A percentile compares a stretch with the other conserved stretches of the same genome.
Conservation (phyloP, 176 grass and related monocot species). For the Secale cereale region DNA sequence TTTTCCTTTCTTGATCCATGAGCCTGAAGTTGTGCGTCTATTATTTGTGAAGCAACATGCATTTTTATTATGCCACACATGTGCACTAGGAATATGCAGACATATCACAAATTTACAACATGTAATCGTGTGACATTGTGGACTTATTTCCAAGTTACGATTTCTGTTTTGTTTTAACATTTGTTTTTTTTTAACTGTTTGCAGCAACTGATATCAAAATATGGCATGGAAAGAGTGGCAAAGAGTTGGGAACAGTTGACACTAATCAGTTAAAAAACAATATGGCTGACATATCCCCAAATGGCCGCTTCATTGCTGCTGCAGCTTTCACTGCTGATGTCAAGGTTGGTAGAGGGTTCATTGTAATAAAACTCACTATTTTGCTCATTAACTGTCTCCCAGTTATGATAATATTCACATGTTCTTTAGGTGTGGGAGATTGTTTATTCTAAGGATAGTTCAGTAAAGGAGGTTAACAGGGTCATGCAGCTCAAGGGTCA, state of each 20-base stretch:
- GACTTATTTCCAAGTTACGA: neutral
- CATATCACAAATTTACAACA: neutral
- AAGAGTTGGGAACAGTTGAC: conserved; percentile 81
- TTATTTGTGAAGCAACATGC: neutral
- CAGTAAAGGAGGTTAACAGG: conserved; percentile 83
- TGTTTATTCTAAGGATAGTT: conserved; percentile 89
- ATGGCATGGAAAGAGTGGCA: conserved; percentile 96
- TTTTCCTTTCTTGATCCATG: no score
- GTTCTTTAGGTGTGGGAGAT: conserved; percentile 89
- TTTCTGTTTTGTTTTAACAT: neutral
- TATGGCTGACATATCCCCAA: conserved; percentile 91
- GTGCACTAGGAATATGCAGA: neutral
- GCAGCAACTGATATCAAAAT: conserved; percentile 93
- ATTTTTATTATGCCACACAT: neutral
- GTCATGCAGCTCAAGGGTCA: conserved; percentile 98
- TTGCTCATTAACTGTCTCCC: neutral
- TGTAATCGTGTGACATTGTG: neutral
- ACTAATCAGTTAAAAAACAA: conserved; percentile 98
- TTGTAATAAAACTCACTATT: neutral
- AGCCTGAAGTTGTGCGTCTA: no score
- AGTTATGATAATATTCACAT: conserved; percentile 22
- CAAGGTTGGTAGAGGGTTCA: conserved; percentile 51
- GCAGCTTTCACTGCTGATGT: conserved; percentile 98
- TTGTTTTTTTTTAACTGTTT: conserved; percentile 24
- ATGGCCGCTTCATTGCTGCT: conserved; percentile 94